Percentiles rank a stretch among this genome's conserved stretches.
Evolutionary conservation across 805 yeast genomes (phyloP).

Genomic region (Priceomyces carsonii): DNA sequence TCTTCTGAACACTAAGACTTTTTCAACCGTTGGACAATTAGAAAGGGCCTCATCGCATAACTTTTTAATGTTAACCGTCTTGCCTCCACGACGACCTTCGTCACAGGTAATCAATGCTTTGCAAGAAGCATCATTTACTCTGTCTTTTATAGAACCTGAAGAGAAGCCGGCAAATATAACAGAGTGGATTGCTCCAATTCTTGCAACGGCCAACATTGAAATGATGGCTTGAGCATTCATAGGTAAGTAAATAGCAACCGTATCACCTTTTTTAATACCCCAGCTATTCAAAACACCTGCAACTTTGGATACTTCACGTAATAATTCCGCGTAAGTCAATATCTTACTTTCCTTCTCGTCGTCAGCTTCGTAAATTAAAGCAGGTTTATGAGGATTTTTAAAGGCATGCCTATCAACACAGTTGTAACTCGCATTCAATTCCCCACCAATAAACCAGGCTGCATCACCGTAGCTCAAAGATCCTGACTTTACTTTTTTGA

Average conservation of each 20-base stretch:
- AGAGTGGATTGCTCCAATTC: slow-evolving; percentile 84
- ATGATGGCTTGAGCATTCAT: slow-evolving; percentile 81
- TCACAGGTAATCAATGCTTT: slow-evolving; percentile 76
- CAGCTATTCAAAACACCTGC: slow-evolving; percentile 66
- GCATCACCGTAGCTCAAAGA: slow-evolving; percentile 55
- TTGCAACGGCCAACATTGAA: slow-evolving; percentile 72
- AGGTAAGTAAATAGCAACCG: slow-evolving; percentile 84
- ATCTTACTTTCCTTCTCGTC: slow-evolving; percentile 64
- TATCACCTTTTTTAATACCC: slow-evolving; percentile 80
- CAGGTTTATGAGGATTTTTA: slow-evolving; percentile 67
- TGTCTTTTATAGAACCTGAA: slow-evolving; percentile 67
- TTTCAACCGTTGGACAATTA: slow-evolving; percentile 63
- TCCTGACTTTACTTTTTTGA: slow-evolving; percentile 64
- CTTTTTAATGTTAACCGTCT: slow-evolving; percentile 75
- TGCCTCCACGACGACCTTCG: slow-evolving; percentile 83
- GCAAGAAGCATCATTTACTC: slow-evolving; percentile 71
- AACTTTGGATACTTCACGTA: slow-evolving; percentile 67
- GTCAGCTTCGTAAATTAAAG: slow-evolving; percentile 80
- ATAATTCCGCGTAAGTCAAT: slow-evolving; percentile 69
- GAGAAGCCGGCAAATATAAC: slow-evolving; percentile 87
- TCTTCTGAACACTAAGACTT: slow-evolving; percentile 72
- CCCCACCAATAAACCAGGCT: slow-evolving; percentile 80
- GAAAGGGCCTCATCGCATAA: slow-evolving; percentile 79
- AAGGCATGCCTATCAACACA: slow-evolving; percentile 83
- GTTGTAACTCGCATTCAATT: slow-evolving; percentile 77